Evolutionary conservation across 129 eudicot genomes (phyloP), one percentile per base, ranked within the genome.

Genomic region (Kitagawia praeruptora): DNA sequence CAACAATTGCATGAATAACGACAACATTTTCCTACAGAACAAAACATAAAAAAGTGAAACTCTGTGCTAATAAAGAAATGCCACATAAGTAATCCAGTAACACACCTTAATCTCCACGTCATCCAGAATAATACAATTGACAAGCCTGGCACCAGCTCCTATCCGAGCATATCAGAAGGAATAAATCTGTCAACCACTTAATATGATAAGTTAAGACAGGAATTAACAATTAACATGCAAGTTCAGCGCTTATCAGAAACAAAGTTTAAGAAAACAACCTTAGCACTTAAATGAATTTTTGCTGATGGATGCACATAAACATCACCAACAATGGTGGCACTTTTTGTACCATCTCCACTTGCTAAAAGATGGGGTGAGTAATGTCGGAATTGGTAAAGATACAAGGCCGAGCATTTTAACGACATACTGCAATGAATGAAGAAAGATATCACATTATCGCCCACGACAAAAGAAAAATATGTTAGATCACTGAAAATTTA

Each of bases 221-320:
- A 73, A 44, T 31, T 42, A 21, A 40, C 44, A 49, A 56, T 37
- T 41, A 25, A 40, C 45, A 48, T n/a, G 31, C 39, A 37, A 76
- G 28, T 66, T 69, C 51, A 46, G 67, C 6, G 13, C 39, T 77
- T 70, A 49, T 75, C 48, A 77, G 48, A 46, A 18, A 53, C 34
- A 51, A 82, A 82, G 13, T 56, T 34, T 28, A 49, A 70, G 45
- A 56, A 25, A 70, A 38, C 39, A 77, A 90, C 98, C 96, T 93
- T 93, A 42, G 99, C 95, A 38, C 93, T 89, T 46, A 98, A 93
- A 85, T 96, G 98, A 75, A 90, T 88, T 87, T 92, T 96, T 77
- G 99, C 99, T 54, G 98, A 96, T 42, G 99, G 99, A 82, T 96
- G 99, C 80, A 96, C 80, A 77, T 82, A 96, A 70, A 90, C 99